These are phyloP conservation scores for Gracilariopsis chorda DNA, from an alignment of 23 red algal species.

Conservation along the genomic window DNA sequence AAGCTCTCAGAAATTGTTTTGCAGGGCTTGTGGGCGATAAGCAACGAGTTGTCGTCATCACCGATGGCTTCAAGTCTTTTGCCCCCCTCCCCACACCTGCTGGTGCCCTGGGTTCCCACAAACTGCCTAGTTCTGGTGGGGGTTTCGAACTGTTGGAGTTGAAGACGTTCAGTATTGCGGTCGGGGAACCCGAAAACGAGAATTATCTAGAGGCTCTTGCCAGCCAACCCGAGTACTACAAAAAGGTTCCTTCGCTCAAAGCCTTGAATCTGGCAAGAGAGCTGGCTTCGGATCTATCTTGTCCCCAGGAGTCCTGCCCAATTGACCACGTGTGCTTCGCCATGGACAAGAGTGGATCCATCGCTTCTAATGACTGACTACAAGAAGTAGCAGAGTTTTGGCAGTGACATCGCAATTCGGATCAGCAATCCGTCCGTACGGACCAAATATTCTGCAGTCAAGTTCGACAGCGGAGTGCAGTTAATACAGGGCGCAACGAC, in stretches of 20 bases:
- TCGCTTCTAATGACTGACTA: neutral
- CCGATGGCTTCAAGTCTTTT: neutral
- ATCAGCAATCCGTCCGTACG: neutral
- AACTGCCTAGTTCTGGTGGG: too few relatives aligned
- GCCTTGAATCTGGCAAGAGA: neutral
- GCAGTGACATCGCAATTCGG: neutral
- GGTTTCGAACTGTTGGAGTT: neutral
- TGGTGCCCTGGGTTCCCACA: too few relatives aligned
- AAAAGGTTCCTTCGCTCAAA: neutral
- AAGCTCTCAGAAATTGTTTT: neutral
- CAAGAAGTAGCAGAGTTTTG: neutral
- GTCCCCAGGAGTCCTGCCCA: neutral
- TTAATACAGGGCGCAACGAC: neutral
- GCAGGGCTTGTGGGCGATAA: neutral
- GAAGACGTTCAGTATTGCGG: neutral
- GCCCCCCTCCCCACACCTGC: too few relatives aligned
- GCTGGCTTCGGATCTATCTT: neutral
- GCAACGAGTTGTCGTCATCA: neutral
- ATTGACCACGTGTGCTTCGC: constrained; percentile 5
- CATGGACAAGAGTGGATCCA: neutral
- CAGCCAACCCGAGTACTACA: neutral
- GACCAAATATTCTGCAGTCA: neutral
- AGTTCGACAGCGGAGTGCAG: neutral
- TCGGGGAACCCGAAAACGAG: neutral
- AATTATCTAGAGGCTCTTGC: neutral